These are phyloP conservation scores for Corymbia citriodora DNA, from an alignment of 441 rosid species.

Conservation along the genomic window DNA sequence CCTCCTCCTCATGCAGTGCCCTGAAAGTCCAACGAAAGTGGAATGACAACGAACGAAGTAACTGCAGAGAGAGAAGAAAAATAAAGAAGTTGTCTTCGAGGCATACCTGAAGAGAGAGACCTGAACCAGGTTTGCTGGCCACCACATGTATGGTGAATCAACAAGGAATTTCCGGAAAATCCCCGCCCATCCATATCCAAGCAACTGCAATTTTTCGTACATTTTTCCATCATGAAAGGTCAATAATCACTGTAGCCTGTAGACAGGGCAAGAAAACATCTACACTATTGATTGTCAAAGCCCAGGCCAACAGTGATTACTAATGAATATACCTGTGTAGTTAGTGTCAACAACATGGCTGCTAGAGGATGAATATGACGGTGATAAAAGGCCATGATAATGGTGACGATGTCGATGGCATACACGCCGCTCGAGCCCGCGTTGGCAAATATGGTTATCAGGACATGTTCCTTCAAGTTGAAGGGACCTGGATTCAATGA, in stretches of 20 bases:
- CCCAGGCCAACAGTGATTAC: neutral
- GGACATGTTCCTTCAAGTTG: slow-evolving; percentile 43
- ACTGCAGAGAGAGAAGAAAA: neutral
- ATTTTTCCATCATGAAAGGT: neutral
- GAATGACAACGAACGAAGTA: neutral
- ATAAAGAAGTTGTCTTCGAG: neutral
- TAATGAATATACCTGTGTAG: slow-evolving; percentile 27
- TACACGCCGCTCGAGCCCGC: slow-evolving; percentile 26
- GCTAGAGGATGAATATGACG: slow-evolving; percentile 21
- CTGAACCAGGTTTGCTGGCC: slow-evolving; percentile 49
- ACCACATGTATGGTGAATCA: slow-evolving; percentile 54
- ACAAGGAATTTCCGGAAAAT: slow-evolving; percentile 38
- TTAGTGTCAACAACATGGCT: slow-evolving; percentile 29
- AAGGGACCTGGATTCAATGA: slow-evolving; percentile 47
- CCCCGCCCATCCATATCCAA: slow-evolving; percentile 48
- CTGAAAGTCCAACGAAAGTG: neutral
- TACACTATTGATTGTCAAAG: neutral
- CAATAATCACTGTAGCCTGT: neutral
- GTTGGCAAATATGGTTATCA: slow-evolving; percentile 39
- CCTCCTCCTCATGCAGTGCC: slow-evolving; percentile 40
- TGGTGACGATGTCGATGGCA: slow-evolving; percentile 28
- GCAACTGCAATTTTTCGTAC: slow-evolving; percentile 20
- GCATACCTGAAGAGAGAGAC: slow-evolving; percentile 40
- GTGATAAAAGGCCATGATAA: slow-evolving; percentile 35
- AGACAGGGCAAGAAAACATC: neutral